Percentiles rank a stretch among this genome's conserved stretches.
Evolutionary conservation across 345 rosid genomes (phyloP).

Genomic region (Pelargonium nanum): DNA sequence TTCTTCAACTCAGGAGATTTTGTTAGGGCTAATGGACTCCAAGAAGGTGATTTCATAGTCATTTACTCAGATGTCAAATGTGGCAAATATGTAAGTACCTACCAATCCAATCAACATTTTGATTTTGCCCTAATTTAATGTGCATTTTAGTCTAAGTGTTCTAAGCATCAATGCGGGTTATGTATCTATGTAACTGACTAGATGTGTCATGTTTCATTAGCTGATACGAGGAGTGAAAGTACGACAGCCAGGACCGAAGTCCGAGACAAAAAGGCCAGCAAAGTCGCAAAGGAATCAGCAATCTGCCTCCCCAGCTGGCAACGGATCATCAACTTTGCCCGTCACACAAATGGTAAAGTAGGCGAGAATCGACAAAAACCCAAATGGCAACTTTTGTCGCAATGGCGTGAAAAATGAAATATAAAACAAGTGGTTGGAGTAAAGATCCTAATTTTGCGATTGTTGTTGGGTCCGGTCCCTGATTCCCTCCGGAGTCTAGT

Average conservation of each 20-base stretch:
- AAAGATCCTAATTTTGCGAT: no score
- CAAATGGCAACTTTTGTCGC: no score
- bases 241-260: conserved; percentile 57
- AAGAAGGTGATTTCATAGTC: conserved; percentile 98
- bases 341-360: conserved; percentile 18
- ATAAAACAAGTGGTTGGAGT: no score
- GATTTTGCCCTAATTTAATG: not conserved
- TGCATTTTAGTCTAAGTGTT: not conserved
- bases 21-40: conserved; percentile 85
- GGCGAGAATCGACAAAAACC: not conserved
- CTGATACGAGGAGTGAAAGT: conserved; percentile 96
- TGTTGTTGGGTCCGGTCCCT: no score
- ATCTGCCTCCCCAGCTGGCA: conserved; percentile 28
- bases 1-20: conserved; percentile 52
- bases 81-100: conserved; percentile 72
- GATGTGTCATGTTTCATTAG: conserved; percentile 16
- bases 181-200: no score
- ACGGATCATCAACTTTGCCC: conserved; percentile 12
- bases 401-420: no score
- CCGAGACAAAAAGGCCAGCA: conserved; percentile 52
- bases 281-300: conserved; percentile 52
- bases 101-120: not conserved
- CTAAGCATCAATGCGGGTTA: not conserved
- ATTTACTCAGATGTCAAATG: conserved; percentile 88
- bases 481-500: no score